Conservation (phyloP, 1,284 basidiomycete species). For the Pseudozyma hubeiensis region DNA sequence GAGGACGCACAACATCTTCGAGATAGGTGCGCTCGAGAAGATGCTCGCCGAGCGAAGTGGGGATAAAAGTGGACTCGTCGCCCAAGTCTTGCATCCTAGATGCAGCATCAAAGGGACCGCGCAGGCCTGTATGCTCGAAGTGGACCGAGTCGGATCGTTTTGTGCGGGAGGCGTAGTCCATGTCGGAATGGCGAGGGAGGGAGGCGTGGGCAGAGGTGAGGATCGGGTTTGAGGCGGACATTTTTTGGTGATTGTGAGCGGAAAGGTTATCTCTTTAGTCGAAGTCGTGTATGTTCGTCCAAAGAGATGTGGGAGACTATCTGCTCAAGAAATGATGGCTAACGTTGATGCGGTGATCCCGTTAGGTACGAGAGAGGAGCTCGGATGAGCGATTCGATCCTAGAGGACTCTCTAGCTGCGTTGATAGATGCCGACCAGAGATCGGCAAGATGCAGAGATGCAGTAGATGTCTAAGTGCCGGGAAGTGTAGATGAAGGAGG, state of each 20-base stretch:
- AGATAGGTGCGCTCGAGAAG: slow-evolving; percentile 51
- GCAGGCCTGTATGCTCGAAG: slow-evolving; percentile 7
- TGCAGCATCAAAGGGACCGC: slow-evolving; percentile 16
- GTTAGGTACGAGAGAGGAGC: background rate
- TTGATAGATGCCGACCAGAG: no score
- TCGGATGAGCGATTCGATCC: background rate
- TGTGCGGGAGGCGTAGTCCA: slow-evolving; percentile 20
- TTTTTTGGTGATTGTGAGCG: slow-evolving; percentile 1
- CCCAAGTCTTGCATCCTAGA: slow-evolving; percentile 16
- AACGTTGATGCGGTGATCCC: background rate
- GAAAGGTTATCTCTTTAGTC: slow-evolving; percentile 21
- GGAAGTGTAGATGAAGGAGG: no score
- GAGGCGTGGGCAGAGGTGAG: slow-evolving; percentile 29
- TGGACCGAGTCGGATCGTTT: slow-evolving; percentile 36
- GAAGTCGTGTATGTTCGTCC: slow-evolving; percentile 49
- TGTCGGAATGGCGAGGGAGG: slow-evolving; percentile 17
- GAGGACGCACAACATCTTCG: slow-evolving; percentile 47
- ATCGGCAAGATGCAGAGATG: no score
- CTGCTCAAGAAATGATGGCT: slow-evolving; percentile 1
- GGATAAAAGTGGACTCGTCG: slow-evolving; percentile 40
- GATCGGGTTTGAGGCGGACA: slow-evolving; percentile 42
- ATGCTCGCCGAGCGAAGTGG: slow-evolving; percentile 44
- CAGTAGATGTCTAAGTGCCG: no score
- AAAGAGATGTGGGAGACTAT: slow-evolving; percentile 21
- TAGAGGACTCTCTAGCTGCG: no score